These are phyloP conservation scores for Fusarium buxicola DNA, from an alignment of 2,329 filamentous ascomycete genomes.

Conservation along the genomic window DNA sequence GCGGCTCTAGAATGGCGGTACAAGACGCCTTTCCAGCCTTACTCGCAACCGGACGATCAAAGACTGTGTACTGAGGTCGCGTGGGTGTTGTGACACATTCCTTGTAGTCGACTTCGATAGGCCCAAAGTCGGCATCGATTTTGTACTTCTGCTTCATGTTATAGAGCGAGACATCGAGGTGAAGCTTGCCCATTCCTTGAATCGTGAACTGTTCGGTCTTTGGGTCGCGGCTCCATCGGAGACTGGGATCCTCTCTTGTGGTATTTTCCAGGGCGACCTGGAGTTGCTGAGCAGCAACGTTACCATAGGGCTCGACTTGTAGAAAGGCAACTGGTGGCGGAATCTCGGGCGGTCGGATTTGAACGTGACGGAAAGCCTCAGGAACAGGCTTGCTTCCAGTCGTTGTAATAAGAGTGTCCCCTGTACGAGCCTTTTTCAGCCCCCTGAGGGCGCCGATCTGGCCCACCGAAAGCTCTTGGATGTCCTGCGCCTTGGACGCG, in stretches of 20 bases:
- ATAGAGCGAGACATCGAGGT: slow-evolving; percentile 92
- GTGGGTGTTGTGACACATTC: slow-evolving; percentile 77
- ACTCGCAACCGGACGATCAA: slow-evolving; percentile 84
- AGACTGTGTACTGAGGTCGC: slow-evolving; percentile 68
- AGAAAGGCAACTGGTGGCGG: slow-evolving; percentile 97
- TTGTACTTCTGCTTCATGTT: slow-evolving; percentile 90
- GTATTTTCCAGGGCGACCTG: slow-evolving; percentile 80
- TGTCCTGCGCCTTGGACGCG: slow-evolving; percentile 86
- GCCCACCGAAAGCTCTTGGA: slow-evolving; percentile 81
- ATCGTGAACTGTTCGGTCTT: slow-evolving; percentile 94
- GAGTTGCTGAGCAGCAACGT: slow-evolving; percentile 83
- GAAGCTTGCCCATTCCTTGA: slow-evolving; percentile 95
- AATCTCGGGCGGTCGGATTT: slow-evolving; percentile 87
- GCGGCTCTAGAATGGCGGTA: slow-evolving; percentile 73
- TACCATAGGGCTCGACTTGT: slow-evolving; percentile 84
- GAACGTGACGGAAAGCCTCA: slow-evolving; percentile 76
- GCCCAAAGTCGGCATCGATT: slow-evolving; percentile 85
- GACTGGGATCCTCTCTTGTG: slow-evolving; percentile 90
- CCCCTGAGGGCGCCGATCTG: slow-evolving; percentile 96
- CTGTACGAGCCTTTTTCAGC: slow-evolving; percentile 90
- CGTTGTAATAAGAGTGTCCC: slow-evolving; percentile 88
- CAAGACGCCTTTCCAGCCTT: slow-evolving; percentile 83
- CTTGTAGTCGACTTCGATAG: slow-evolving; percentile 95
- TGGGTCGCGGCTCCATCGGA: slow-evolving; percentile 85
- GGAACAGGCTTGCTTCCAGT: slow-evolving; percentile 71